Conservation (phyloP, 345 rosid genomes). For the Gossypium longicalyx region DNA sequence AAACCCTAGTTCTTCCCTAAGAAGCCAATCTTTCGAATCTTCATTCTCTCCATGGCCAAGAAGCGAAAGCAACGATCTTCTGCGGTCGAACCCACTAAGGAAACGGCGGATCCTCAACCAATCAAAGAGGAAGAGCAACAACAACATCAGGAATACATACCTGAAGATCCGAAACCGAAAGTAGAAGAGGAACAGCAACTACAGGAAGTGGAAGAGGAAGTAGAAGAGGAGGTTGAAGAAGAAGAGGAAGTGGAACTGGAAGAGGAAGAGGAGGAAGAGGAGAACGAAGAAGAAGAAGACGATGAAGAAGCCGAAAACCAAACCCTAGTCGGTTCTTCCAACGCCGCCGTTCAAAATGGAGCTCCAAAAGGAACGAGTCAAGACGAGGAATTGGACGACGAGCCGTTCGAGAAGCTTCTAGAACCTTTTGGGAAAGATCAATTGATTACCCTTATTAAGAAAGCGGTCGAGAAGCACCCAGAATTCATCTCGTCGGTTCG, state of each 20-base stretch:
- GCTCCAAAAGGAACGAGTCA: slow-evolving; percentile 17
- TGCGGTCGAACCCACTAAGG: slow-evolving; percentile 24
- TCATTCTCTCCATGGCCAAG: slow-evolving; percentile 42
- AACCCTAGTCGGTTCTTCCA: background rate
- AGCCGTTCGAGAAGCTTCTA: slow-evolving; percentile 59
- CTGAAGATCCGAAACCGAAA: slow-evolving; percentile 11
- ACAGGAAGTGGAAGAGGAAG: slow-evolving; percentile 18
- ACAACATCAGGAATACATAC: slow-evolving; percentile 19
- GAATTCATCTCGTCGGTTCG: slow-evolving; percentile 39
- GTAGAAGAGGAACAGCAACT: slow-evolving; percentile 5
- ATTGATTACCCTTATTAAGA: slow-evolving; percentile 37
- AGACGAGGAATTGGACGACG: slow-evolving; percentile 37
- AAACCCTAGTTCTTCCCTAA: slow-evolving; percentile 11
- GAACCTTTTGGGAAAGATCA: slow-evolving; percentile 69
- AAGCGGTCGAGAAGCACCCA: slow-evolving; percentile 50
- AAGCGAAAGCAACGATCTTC: slow-evolving; percentile 60
- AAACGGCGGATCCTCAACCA: slow-evolving; percentile 23
- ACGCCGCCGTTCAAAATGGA: slow-evolving; percentile 14
- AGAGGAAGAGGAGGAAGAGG: slow-evolving; percentile 34
- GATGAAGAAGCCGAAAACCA: slow-evolving; percentile 14
- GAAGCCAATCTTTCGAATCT: background rate
- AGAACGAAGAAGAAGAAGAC: slow-evolving; percentile 15
- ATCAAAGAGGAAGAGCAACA: slow-evolving; percentile 14
- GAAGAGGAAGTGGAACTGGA: slow-evolving; percentile 38
- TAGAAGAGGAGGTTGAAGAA: slow-evolving; percentile 21